A percentile compares a stretch with the other conserved stretches of the same genome.
phyloP scores from a whole-genome alignment of 148 eudicot genomes.

The Arctostaphylos glauca region DNA sequence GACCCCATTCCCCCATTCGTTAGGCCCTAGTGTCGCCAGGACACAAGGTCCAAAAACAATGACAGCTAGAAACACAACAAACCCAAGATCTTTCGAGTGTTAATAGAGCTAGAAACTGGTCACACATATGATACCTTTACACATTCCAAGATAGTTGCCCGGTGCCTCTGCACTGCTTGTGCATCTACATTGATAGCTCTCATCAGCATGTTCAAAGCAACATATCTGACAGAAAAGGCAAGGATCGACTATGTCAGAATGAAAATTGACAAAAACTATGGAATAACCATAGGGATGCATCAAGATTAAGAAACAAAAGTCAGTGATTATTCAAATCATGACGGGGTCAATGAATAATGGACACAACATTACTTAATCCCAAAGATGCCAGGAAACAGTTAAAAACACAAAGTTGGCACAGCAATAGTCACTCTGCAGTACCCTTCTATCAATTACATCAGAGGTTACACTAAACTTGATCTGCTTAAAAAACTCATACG shows the following conservation, averaged over 20 bases:
- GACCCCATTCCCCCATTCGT: background rate
- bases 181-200: slow-evolving; percentile 81
- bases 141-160: slow-evolving; percentile 92
- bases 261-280: background rate
- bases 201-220: slow-evolving; percentile 96
- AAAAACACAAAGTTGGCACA: background rate
- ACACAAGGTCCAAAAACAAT: background rate
- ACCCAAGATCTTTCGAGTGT: background rate
- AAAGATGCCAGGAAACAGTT: background rate
- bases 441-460: background rate
- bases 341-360: slow-evolving; percentile 3
- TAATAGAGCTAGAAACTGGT: slow-evolving; percentile 7
- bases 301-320: background rate
- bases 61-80: background rate
- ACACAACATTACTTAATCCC: background rate
- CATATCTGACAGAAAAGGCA: slow-evolving; percentile 55
- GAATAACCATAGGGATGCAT: background rate
- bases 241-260: background rate
- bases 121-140: slow-evolving; percentile 65
- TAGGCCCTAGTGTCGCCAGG: background rate
- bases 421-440: too few relatives aligned
- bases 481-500: background rate
- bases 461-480: background rate
- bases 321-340: background rate
- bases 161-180: slow-evolving; percentile 99